Evolutionary conservation across 352 stramenopile species (phyloP).

Genomic region (Phytophthora sansomeana): DNA sequence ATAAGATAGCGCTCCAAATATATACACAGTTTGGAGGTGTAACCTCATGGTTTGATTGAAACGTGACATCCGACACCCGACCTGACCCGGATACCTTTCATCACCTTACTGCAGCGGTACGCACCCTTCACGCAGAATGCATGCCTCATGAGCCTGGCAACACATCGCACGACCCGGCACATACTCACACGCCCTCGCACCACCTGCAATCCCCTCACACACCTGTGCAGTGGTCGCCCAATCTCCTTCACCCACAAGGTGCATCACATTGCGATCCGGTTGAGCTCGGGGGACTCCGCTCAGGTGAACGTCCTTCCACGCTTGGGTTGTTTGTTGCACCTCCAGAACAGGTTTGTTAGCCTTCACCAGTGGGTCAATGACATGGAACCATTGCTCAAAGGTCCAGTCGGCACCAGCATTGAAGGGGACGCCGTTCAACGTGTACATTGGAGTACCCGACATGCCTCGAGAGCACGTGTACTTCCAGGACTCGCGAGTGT

Average conservation of each 20-base stretch:
- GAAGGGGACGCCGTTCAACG: slow-evolving; percentile 80
- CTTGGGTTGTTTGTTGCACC: slow-evolving; percentile 45
- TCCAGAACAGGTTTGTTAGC: slow-evolving; percentile 45
- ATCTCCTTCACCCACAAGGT: slow-evolving; percentile 47
- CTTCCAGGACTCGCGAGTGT: slow-evolving; percentile 76
- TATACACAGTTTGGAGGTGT: neutral
- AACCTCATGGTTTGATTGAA: no score
- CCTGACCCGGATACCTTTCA: neutral
- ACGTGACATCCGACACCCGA: no score
- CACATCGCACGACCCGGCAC: slow-evolving; percentile 73
- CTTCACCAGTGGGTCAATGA: slow-evolving; percentile 55
- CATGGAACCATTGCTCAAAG: slow-evolving; percentile 71
- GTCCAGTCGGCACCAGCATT: slow-evolving; percentile 75
- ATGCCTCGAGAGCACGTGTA: slow-evolving; percentile 81
- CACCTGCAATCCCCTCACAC: slow-evolving; percentile 41
- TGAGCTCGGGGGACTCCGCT: slow-evolving; percentile 48
- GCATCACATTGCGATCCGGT: slow-evolving; percentile 66
- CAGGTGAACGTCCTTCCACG: slow-evolving; percentile 56
- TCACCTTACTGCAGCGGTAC: slow-evolving; percentile 37
- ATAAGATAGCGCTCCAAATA: neutral
- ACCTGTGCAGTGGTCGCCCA: slow-evolving; percentile 47
- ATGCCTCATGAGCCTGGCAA: slow-evolving; percentile 73
- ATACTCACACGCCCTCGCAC: slow-evolving; percentile 72
- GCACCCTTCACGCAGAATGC: slow-evolving; percentile 69
- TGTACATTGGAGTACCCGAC: slow-evolving; percentile 82